Evolutionary conservation across 176 grass and related monocot genomes (phyloP), one percentile per base, ranked within the genome.

Genomic region (Aegilops tauschii): DNA sequence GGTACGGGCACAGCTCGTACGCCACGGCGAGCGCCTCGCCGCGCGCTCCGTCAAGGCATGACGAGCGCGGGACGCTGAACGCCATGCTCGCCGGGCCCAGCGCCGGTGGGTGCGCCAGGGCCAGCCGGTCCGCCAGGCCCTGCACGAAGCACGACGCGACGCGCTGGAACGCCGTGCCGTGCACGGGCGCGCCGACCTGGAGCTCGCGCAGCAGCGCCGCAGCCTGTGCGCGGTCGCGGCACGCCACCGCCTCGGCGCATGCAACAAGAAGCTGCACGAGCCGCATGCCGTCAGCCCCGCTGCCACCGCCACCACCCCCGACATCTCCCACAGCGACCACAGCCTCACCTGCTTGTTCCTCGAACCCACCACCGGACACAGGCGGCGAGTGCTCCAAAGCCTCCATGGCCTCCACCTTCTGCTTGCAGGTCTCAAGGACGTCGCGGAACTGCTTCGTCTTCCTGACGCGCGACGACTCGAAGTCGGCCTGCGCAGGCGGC

Each of bases 1-100:
- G 85, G 88, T 92, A 95, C 37, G 90, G 93, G 85, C 93, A 95
- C 30, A 92, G 87, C 74, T 95, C 93, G 85, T 95, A 95, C 32
- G 93, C 93, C 50, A 92, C 85, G 32, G 79, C 82, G 1, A 95
- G 85, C 28, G 88, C 93, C 88, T 95, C 93, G 25, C 69, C 85
- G 61, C 86, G 84, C 13, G 78, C 50, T 75, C 87, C 73, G 59
- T 82, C 65, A 73, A 54, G 66, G 9, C 29, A 81, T 4, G 75
- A 69, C 61, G 85, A 84, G 30, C 61, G 69, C 47, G 85, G 85
- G 76, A 91, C 65, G 85, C 85, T 81, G 85, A 87, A 81, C 21
- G 81, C 85, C 85, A 91, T 91, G 89, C 89, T 91, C 16, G 85
- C 89, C 0, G 85, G 89, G 0, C 89, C 89, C 16, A 91, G 85